Base-by-base conservation (phyloP, 192 early-diverging fungal species). In the Linnemannia hyalina region DNA sequence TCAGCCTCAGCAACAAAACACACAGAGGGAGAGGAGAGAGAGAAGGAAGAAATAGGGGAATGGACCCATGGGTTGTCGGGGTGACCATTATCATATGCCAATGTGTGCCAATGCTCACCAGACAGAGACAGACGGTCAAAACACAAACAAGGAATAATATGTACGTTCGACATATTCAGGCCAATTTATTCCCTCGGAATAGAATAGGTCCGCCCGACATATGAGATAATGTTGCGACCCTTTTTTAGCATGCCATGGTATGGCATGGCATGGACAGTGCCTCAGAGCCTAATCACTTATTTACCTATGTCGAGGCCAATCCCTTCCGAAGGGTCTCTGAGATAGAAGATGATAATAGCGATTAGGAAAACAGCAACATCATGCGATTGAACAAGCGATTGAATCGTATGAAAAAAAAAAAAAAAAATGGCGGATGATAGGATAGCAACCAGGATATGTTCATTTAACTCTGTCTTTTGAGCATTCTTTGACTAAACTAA, bases 61-160 rank as follows among this genome's bases (percentile, higher is more conserved):
- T 65, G 60, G 26, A 35, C 60, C 79, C 78, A 80, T 80, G 78
- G 41, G 78, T 80, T 63, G 78, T 47, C 52, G 36, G 69, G 49
- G 36, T 78, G 78, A 78, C 77, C 38, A 75, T n/a, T 44, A 75
- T 81, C 80, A 81, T 81, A 81, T 81, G 80, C 74, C 80, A 81
- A 81, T 70, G 80, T 81, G 75, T 81, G 80, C 74, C 80, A 81
- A 81, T 75, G 80, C 80, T 81, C 80, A 81, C 40, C 74, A 52
- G 79, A 80, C 78, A 63, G 35, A 52, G 79, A 80, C 78, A 63
- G 35, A 35, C 29, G 16, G 23, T 0, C 55, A 57, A 57, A 23
- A 57, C 55, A 57, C n/a, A 26, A 35, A 32, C 26, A 65, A 65
- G 11, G 26, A 32, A 52, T 52, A 52, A 2, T 22, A 20, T 1